Conservation (phyloP, 352 stramenopile species). For the Phytophthora parvispora region DNA sequence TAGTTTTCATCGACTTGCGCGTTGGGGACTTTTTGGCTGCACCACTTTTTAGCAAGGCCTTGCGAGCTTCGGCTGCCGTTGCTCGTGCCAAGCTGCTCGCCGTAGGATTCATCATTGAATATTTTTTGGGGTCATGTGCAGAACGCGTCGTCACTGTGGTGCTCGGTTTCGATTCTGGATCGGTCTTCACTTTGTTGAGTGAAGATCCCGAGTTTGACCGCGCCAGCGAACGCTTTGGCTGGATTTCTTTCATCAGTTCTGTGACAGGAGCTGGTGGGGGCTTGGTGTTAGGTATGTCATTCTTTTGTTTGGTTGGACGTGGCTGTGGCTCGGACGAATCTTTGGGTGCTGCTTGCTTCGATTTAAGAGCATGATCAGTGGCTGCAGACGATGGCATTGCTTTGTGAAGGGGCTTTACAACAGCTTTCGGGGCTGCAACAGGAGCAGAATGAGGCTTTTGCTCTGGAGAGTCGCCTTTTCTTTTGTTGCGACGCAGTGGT, state of each 20-base stretch:
- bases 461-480: constrained; percentile 19
- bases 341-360: not conserved
- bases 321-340: not conserved
- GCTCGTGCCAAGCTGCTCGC: constrained; percentile 32
- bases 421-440: not conserved
- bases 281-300: constrained; percentile 10
- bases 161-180: constrained; percentile 10
- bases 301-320: constrained; percentile 28
- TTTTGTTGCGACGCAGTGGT: constrained; percentile 22
- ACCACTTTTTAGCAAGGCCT: constrained; percentile 23
- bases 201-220: constrained; percentile 12
- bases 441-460: constrained; percentile 3
- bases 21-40: constrained; percentile 18
- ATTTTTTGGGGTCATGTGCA: constrained; percentile 23
- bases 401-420: not conserved
- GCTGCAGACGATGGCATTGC: not conserved
- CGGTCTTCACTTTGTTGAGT: constrained; percentile 11
- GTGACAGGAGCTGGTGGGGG: constrained; percentile 18
- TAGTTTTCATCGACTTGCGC: constrained; percentile 16
- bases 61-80: constrained; percentile 33
- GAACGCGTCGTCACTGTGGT: constrained; percentile 4
- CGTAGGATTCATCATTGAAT: constrained; percentile 42
- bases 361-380: constrained; percentile 5
- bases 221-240: constrained; percentile 13
- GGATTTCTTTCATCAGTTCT: constrained; percentile 9